Percentiles rank a stretch among this genome's conserved stretches.
phyloP scores from a whole-genome alignment of 352 stramenopile species.

The Discostella stelligera region DNA sequence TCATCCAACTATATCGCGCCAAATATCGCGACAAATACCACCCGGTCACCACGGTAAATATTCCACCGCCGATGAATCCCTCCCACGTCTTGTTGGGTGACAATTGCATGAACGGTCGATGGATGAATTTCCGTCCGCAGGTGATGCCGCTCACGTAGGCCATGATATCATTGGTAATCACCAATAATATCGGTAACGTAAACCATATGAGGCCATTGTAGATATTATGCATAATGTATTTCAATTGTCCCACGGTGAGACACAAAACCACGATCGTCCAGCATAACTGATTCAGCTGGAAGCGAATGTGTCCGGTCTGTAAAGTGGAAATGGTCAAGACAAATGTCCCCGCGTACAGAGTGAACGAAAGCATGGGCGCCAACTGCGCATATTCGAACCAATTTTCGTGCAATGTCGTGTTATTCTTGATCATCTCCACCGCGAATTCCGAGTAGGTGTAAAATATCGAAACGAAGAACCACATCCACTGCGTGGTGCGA shows the following conservation, averaged over 20 bases:
- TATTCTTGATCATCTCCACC: conserved; percentile 69
- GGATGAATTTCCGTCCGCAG: conserved; percentile 90
- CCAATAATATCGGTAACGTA: conserved; percentile 90
- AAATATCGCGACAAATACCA: conserved; percentile 91
- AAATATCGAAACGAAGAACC: conserved; percentile 95
- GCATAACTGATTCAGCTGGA: conserved; percentile 94
- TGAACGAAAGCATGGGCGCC: conserved; percentile 90
- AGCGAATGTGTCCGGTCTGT: conserved; percentile 91
- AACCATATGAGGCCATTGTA: conserved; percentile 96
- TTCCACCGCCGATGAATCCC: conserved; percentile 94
- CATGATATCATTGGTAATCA: conserved; percentile 95
- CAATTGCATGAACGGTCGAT: conserved; percentile 87
- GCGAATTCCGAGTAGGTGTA: conserved; percentile 89
- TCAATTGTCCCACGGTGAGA: conserved; percentile 95
- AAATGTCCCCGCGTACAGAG: conserved; percentile 92
- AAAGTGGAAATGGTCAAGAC: conserved; percentile 93
- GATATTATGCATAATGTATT: conserved; percentile 95
- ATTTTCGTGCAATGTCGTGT: conserved; percentile 69
- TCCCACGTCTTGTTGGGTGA: conserved; percentile 99
- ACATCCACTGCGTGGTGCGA: conserved; percentile 96
- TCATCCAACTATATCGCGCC: conserved; percentile 91
- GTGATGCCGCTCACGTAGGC: conserved; percentile 90
- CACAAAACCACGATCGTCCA: conserved; percentile 94
- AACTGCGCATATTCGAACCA: conserved; percentile 87
- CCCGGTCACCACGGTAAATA: conserved; percentile 93